phyloP scores from a whole-genome alignment of 208 protist species.

The Spongospora subterranea region DNA sequence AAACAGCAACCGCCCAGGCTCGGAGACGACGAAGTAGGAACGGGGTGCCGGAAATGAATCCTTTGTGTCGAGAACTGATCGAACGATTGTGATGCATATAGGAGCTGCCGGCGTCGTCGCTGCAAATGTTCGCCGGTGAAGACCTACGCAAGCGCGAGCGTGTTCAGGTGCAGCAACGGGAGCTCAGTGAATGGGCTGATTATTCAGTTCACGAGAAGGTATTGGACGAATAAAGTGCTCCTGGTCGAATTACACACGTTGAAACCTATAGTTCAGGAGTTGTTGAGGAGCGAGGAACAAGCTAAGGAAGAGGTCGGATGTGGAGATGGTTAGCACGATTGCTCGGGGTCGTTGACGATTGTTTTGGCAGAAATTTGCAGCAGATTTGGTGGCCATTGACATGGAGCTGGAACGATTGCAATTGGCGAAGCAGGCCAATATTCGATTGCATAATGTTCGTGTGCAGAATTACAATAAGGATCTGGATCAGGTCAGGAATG shows the following conservation, averaged over 20 bases:
- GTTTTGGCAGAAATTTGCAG: background rate
- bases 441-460: background rate
- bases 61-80: no score
- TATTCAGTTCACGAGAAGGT: background rate
- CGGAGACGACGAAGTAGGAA: slow-evolving; percentile 8
- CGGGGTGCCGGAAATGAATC: background rate
- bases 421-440: background rate
- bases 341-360: background rate
- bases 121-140: slow-evolving; percentile 53
- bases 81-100: background rate
- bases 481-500: background rate
- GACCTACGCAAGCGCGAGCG: slow-evolving; percentile 27
- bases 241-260: no score
- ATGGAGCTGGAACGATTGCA: slow-evolving; percentile 26
- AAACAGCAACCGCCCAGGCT: background rate
- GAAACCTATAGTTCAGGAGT: no score
- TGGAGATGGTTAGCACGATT: background rate
- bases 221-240: no score
- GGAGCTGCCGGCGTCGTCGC: slow-evolving; percentile 32
- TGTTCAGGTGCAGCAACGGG: slow-evolving; percentile 26
- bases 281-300: no score
- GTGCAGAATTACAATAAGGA: slow-evolving; percentile 48
- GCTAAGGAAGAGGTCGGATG: background rate
- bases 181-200: background rate
- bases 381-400: background rate